phyloP scores from a whole-genome alignment of 2,329 filamentous ascomycete genomes.

The Penicillium corylophilum region DNA sequence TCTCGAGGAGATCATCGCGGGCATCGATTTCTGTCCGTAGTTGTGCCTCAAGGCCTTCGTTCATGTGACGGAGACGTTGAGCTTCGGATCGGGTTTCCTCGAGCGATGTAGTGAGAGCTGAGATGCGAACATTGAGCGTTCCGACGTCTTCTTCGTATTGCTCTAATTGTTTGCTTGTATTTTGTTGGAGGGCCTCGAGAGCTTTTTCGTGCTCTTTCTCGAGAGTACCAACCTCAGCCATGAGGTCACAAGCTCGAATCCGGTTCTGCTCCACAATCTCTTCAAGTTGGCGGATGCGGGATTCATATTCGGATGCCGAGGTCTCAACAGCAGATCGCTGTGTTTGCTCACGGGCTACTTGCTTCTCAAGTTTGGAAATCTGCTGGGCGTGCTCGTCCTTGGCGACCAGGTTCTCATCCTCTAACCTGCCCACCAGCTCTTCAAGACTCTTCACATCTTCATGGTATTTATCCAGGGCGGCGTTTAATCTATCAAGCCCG shows the following conservation, averaged over 20 bases:
- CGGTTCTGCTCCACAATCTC: slow-evolving; percentile 35
- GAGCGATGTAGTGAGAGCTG: slow-evolving; percentile 41
- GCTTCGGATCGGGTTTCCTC: slow-evolving; percentile 36
- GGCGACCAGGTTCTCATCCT: slow-evolving; percentile 36
- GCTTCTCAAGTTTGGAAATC: slow-evolving; percentile 35
- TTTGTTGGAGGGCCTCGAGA: slow-evolving; percentile 24
- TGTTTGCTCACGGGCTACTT: slow-evolving; percentile 34
- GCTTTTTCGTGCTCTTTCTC: slow-evolving; percentile 30
- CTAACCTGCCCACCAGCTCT: slow-evolving; percentile 41
- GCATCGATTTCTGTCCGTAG: slow-evolving; percentile 39
- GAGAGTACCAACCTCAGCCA: slow-evolving; percentile 34
- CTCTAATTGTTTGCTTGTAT: slow-evolving; percentile 22
- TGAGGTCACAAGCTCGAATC: slow-evolving; percentile 35
- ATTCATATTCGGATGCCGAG: slow-evolving; percentile 34
- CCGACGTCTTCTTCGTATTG: slow-evolving; percentile 38
- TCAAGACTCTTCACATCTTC: slow-evolving; percentile 46
- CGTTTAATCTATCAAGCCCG: slow-evolving; percentile 43
- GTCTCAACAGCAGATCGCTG: slow-evolving; percentile 37
- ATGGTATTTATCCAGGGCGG: slow-evolving; percentile 45
- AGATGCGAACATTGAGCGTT: slow-evolving; percentile 43
- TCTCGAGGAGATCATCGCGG: slow-evolving; percentile 34
- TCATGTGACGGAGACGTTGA: slow-evolving; percentile 36
- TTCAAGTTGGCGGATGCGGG: slow-evolving; percentile 39
- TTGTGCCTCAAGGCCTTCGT: slow-evolving; percentile 38
- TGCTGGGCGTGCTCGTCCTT: slow-evolving; percentile 29